A percentile compares a stretch with the other conserved stretches of the same genome.
Conservation (phyloP, 345 rosid genomes). For the Salix caprea region DNA sequence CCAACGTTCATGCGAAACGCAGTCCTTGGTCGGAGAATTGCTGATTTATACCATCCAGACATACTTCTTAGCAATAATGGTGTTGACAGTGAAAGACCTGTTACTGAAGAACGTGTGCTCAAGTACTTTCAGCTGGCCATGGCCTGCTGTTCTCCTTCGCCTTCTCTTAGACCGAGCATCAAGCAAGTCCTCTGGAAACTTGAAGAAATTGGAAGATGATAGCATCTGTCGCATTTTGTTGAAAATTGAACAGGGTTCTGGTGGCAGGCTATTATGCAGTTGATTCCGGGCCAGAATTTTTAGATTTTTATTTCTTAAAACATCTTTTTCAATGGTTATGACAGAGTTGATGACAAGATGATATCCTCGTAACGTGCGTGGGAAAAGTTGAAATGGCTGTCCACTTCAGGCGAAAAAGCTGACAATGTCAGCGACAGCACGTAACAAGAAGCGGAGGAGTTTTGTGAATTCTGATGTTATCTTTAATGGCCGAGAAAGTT, state of each 20-base stretch:
- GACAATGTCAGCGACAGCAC: conserved; percentile 16
- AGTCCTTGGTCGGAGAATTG: conserved; percentile 50
- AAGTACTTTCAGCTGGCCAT: conserved; percentile 73
- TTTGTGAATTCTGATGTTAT: conserved; percentile 10
- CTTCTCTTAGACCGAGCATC: conserved; percentile 70
- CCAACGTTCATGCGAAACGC: conserved; percentile 61
- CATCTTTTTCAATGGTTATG: not conserved
- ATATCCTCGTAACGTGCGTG: not conserved
- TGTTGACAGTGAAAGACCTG: conserved; percentile 23
- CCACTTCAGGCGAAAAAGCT: not conserved
- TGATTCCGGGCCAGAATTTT: conserved; percentile 18
- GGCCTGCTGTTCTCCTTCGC: conserved; percentile 84
- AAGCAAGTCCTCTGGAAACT: conserved; percentile 66
- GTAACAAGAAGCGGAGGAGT: conserved; percentile 7
- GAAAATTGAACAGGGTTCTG: conserved; percentile 7
- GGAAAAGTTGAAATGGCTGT: conserved; percentile 7
- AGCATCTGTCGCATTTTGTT: not conserved
- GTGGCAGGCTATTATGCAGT: conserved; percentile 12
- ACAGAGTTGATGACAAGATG: conserved; percentile 7
- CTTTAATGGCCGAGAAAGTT: conserved; percentile 8
- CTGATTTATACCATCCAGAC: conserved; percentile 65
- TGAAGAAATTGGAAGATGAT: conserved; percentile 53
- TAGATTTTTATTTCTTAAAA: not conserved
- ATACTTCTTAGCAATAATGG: conserved; percentile 39
- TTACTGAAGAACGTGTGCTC: conserved; percentile 57